Percentiles rank a stretch among this genome's conserved stretches.
Conservation (phyloP, 768 basidiomycete species). For the Dacryopinax spathularia region DNA sequence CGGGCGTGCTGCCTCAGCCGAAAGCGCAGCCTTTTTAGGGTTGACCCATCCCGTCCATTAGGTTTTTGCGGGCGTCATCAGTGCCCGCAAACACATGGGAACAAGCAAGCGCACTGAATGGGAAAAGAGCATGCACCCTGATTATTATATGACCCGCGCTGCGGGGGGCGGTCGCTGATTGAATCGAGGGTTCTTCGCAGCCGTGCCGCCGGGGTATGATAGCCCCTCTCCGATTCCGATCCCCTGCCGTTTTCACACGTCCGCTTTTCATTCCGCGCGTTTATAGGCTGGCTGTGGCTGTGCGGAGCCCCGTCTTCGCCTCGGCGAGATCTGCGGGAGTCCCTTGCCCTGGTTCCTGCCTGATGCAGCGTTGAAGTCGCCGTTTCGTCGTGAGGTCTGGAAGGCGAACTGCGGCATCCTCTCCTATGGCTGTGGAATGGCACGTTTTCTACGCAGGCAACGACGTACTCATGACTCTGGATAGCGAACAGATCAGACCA, state of each 20-base stretch:
- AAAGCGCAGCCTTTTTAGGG: not conserved
- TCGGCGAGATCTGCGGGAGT: not conserved
- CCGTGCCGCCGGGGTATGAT: not conserved
- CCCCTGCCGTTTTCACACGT: not conserved
- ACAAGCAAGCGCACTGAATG: not conserved
- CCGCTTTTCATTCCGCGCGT: not conserved
- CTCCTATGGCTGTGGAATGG: no score
- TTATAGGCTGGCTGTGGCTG: not conserved
- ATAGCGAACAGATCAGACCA: no score
- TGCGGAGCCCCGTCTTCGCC: not conserved
- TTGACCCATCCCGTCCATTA: not conserved
- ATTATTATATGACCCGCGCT: no score
- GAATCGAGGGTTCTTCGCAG: not conserved
- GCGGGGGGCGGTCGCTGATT: not conserved
- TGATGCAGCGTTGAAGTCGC: not conserved
- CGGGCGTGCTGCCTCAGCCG: not conserved
- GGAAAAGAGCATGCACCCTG: not conserved
- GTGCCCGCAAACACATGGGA: not conserved
- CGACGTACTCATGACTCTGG: no score
- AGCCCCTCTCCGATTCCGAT: not conserved
- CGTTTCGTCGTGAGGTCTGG: not conserved
- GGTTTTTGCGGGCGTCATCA: no score
- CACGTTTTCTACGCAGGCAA: no score
- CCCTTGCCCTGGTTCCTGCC: not conserved
- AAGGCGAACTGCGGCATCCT: no score